Conservation (phyloP, 2,329 filamentous ascomycete species). For the Cladosporium sp. region DNA sequence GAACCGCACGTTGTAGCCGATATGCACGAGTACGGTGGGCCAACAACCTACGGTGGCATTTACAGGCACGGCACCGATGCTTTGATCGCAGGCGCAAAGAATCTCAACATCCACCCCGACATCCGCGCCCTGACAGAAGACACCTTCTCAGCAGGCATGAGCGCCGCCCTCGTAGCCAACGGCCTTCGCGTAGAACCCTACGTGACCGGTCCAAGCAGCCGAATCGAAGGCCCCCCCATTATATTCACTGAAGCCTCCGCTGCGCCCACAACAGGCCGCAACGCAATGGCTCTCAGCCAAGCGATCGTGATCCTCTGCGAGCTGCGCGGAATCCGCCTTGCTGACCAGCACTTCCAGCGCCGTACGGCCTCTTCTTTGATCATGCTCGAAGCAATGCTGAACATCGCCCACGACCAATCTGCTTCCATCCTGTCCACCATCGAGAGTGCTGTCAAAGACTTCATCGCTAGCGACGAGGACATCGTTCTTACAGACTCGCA, state of each 20-base stretch:
- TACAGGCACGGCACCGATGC: constrained; percentile 37
- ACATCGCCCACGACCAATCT: constrained; percentile 36
- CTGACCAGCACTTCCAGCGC: constrained; percentile 38
- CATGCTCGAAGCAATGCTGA: constrained; percentile 38
- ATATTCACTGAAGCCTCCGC: constrained; percentile 11
- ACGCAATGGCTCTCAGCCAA: constrained; percentile 40
- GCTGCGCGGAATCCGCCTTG: constrained; percentile 39
- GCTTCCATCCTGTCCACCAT: constrained; percentile 33
- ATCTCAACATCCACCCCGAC: constrained; percentile 31
- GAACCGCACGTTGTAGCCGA: constrained; percentile 36
- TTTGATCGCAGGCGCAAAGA: constrained; percentile 32
- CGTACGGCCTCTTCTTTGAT: constrained; percentile 36
- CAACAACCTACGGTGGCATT: constrained; percentile 28
- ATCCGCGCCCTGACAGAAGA: constrained; percentile 35
- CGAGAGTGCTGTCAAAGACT: constrained; percentile 31
- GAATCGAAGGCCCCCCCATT: neutral
- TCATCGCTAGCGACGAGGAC: constrained; percentile 30
- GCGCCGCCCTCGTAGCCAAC: constrained; percentile 27
- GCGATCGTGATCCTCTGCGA: constrained; percentile 39
- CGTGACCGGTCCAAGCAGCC: constrained; percentile 32
- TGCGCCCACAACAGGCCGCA: constrained; percentile 38
- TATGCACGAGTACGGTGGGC: constrained; percentile 38
- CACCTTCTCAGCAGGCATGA: constrained; percentile 33
- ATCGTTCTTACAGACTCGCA: constrained; percentile 36
- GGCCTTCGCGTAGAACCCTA: constrained; percentile 39